Evolutionary conservation across 2,329 filamentous ascomycete genomes (phyloP), one percentile per base, ranked within the genome.

Genomic region (Aspergillus quadrilineatus): DNA sequence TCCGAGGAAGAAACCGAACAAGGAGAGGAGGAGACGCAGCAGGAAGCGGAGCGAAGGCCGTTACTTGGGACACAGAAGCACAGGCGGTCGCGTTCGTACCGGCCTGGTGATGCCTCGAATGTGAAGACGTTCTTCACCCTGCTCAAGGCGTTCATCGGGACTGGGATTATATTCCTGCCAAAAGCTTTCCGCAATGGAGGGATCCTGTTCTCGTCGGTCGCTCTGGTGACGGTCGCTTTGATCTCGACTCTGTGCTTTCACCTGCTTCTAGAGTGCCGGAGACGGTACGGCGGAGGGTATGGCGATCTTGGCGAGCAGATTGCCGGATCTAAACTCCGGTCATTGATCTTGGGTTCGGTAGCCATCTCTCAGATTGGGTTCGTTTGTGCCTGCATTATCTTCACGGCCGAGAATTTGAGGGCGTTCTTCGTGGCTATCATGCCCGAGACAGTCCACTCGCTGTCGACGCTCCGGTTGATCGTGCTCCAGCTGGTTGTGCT

Each of bases 401-500:
- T 92, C 66, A 87, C 87, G 0, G 89, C 89, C 0, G 87, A 92
- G 68, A 92, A 92, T 65, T 72, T 90, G 17, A 80, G 80, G 39
- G 84, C 86, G 0, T 90, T 92, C 72, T 73, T 88, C 26, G 75
- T 83, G 30, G 88, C 88, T 1, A 82, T 90, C 34, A 77, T 80
- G 1, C 69, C 76, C 4, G 77, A 79, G 34, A 67, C 73, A 3
- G 72, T 61, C 2, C 68, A 77, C 26, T 80, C 81, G 0, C 68
- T 89, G 1, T 80, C 81, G 3, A 79, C 85, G 1, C 80, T 79
- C 5, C 73, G 77, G 7, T 78, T 92, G 44, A 90, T 92, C 63
- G 81, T 82, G 8, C 69, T 97, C 80, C 93, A 97, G 72, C 91
- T 96, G 84, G 76, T 94, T 65, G 88, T 97, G 60, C 97, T 97